Evolutionary conservation across 2,329 filamentous ascomycete genomes (phyloP).

Genomic region (Fusarium buxicola): DNA sequence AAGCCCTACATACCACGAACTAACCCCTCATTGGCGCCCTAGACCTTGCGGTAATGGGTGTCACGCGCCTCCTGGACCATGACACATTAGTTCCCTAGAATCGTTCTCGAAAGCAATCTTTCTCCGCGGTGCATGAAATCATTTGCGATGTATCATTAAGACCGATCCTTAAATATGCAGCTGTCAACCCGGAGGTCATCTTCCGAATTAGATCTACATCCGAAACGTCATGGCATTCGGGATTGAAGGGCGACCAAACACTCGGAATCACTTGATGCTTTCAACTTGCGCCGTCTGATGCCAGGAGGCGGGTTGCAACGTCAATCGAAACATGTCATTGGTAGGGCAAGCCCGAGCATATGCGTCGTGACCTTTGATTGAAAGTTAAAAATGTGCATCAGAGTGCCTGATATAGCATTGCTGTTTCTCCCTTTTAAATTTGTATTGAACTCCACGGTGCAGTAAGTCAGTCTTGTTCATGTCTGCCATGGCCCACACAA

Average conservation of each 20-base stretch:
- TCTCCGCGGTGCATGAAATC: background rate
- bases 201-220: conserved; percentile 27
- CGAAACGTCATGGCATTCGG: conserved; percentile 25
- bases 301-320: conserved; percentile 18
- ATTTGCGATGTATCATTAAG: conserved; percentile 35
- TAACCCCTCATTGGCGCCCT: conserved; percentile 14
- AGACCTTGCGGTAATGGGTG: conserved; percentile 6
- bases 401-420: no score
- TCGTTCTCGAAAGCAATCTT: conserved; percentile 8
- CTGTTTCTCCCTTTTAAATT: no score
- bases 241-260: conserved; percentile 23
- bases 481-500: no score
- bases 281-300: background rate
- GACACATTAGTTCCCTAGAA: background rate
- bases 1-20: background rate
- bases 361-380: conserved; percentile 5
- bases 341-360: conserved; percentile 27
- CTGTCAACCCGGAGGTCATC: conserved; percentile 5
- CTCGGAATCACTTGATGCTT: conserved; percentile 36
- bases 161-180: conserved; percentile 16
- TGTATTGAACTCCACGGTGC: no score
- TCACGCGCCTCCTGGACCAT: conserved; percentile 1
- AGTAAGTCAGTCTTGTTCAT: no score
- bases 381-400: no score
- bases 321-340: conserved; percentile 33